These are phyloP conservation scores for Ploettnerulaceae sp. DNA, from an alignment of 2,329 filamentous ascomycete genomes.

Conservation along the genomic window DNA sequence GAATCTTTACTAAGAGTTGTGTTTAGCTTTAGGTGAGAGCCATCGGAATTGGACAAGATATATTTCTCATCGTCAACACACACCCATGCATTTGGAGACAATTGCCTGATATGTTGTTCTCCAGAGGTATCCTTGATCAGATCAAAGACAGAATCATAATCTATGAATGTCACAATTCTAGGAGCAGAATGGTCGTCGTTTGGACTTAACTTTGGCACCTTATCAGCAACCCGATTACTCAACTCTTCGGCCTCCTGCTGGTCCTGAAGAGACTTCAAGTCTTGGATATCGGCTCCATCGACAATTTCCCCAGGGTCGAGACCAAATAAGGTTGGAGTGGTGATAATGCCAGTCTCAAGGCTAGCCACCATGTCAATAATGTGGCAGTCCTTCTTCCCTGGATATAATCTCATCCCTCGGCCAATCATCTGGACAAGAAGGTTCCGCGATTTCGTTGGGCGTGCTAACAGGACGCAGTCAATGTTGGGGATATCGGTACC, in stretches of 20 bases:
- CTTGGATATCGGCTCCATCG: constrained; percentile 56
- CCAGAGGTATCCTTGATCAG: constrained; percentile 76
- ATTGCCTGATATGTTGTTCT: constrained; percentile 70
- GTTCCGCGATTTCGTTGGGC: constrained; percentile 89
- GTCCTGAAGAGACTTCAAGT: constrained; percentile 53
- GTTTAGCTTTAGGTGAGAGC: constrained; percentile 54
- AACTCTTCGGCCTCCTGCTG: constrained; percentile 42
- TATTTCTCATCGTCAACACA: constrained; percentile 66
- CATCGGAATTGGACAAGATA: constrained; percentile 61
- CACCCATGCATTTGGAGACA: constrained; percentile 81
- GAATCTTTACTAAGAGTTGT: constrained; percentile 30
- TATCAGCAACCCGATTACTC: constrained; percentile 8
- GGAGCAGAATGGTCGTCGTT: constrained; percentile 6
- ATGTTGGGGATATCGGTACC: constrained; percentile 97
- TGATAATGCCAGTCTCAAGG: constrained; percentile 77
- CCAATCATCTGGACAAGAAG: constrained; percentile 97
- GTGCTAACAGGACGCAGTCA: constrained; percentile 82
- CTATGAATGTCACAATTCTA: constrained; percentile 60
- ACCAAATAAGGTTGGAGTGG: constrained; percentile 87
- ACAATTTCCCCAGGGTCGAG: constrained; percentile 79
- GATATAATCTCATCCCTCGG: constrained; percentile 77
- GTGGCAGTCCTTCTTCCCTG: constrained; percentile 83
- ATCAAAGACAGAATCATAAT: constrained; percentile 90
- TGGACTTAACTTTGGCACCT: not conserved
- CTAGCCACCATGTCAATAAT: constrained; percentile 94